phyloP scores from a whole-genome alignment of 805 yeast genomes.

The Yarrowia deformans region DNA sequence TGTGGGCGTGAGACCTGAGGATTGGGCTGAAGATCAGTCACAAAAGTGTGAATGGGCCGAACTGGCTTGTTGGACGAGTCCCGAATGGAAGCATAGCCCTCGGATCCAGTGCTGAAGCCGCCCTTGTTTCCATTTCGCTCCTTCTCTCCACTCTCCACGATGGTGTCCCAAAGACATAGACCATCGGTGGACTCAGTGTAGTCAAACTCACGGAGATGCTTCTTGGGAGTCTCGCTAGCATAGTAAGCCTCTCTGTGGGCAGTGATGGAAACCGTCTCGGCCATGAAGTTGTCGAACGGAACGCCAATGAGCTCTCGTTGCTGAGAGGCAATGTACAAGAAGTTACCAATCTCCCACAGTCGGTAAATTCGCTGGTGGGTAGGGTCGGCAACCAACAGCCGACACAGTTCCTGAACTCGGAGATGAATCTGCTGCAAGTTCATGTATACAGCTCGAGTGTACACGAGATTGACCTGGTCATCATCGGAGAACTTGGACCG shows the following conservation, averaged over 20 bases:
- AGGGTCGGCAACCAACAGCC: background rate
- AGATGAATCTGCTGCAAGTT: slow-evolving; percentile 3
- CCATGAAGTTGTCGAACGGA: slow-evolving; percentile 34
- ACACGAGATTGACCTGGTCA: slow-evolving; percentile 27
- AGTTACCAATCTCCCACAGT: slow-evolving; percentile 29
- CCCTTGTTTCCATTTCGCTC: slow-evolving; percentile 16
- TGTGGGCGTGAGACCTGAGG: background rate
- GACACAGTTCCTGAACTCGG: slow-evolving; percentile 29
- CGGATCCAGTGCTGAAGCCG: slow-evolving; percentile 7
- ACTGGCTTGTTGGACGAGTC: slow-evolving; percentile 5
- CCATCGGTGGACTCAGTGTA: slow-evolving; percentile 10
- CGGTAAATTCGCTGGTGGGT: slow-evolving; percentile 14
- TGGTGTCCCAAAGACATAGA: slow-evolving; percentile 9
- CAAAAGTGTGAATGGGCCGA: slow-evolving; percentile 8
- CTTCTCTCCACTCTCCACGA: slow-evolving; percentile 21
- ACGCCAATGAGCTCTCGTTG: slow-evolving; percentile 27
- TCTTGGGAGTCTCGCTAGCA: slow-evolving; percentile 13
- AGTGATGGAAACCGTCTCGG: slow-evolving; percentile 20
- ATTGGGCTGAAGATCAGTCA: background rate
- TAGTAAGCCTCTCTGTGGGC: slow-evolving; percentile 31
- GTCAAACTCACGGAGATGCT: slow-evolving; percentile 9
- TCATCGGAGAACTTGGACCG: slow-evolving; percentile 14
- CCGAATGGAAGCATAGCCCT: background rate
- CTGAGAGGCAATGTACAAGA: slow-evolving; percentile 19
- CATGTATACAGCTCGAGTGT: slow-evolving; percentile 29